These are phyloP conservation scores for Phaeosphaeriaceae sp. DNA, from an alignment of 2,329 filamentous ascomycete genomes.

Conservation along the genomic window DNA sequence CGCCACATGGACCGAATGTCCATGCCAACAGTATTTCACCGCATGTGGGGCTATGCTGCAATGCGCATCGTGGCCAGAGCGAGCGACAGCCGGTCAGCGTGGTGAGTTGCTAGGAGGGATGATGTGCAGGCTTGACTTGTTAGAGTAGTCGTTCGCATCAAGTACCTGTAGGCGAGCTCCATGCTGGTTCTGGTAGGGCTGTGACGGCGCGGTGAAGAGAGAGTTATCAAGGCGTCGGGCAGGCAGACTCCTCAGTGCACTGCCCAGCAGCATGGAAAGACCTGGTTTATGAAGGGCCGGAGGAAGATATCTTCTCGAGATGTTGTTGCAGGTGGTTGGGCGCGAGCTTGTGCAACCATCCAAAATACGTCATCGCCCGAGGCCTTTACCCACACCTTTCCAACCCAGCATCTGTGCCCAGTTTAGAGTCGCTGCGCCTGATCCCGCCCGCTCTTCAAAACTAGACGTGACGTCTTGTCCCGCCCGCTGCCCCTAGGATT, in stretches of 20 bases:
- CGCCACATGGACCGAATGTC: constrained; percentile 16
- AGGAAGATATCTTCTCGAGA: constrained; percentile 6
- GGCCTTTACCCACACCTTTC: not conserved
- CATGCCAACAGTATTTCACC: constrained; percentile 7
- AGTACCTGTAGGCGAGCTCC: constrained; percentile 12
- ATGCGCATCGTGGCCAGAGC: constrained; percentile 10
- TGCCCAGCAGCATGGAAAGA: not conserved
- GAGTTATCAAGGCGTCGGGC: constrained; percentile 6
- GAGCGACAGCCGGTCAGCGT: constrained; percentile 11
- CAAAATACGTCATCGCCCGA: constrained; percentile 5
- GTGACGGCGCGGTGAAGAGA: constrained; percentile 17
- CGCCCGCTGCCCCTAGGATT: constrained; percentile 11
- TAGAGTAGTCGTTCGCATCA: constrained; percentile 23
- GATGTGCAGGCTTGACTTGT: constrained; percentile 10
- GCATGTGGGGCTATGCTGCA: constrained; percentile 23
- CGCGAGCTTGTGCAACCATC: not conserved
- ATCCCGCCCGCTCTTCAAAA: constrained; percentile 13
- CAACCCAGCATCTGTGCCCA: constrained; percentile 6
- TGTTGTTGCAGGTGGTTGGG: not conserved
- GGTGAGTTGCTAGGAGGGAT: constrained; percentile 8
- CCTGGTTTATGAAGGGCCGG: not conserved
- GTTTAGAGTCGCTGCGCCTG: constrained; percentile 13
- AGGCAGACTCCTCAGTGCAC: constrained; percentile 9
- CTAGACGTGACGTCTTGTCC: constrained; percentile 20
- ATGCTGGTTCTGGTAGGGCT: constrained; percentile 7